Conservation (phyloP, 805 yeast species). For the Schizosaccharomyces japonicus region DNA sequence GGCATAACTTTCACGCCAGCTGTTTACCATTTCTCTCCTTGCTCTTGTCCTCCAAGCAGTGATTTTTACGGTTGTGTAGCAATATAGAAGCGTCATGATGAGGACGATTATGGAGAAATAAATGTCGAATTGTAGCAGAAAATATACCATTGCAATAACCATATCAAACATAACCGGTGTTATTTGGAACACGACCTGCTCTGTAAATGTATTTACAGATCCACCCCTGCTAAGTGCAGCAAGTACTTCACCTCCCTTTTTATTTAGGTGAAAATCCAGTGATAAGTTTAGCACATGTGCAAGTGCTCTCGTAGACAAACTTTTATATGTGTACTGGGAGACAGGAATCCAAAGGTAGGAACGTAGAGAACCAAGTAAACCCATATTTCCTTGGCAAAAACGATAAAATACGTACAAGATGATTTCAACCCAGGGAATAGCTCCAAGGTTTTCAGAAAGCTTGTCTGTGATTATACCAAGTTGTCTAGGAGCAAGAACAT, state of each 20-base stretch:
- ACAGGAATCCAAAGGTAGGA: conserved; percentile 8
- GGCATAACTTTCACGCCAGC: conserved; percentile 5
- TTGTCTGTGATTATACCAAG: conserved; percentile 9
- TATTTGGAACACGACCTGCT: conserved; percentile 9
- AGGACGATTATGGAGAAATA: conserved; percentile 8
- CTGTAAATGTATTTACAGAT: conserved; percentile 8
- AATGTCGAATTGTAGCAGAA: conserved; percentile 7
- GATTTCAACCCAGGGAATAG: conserved; percentile 8
- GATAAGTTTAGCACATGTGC: conserved; percentile 8
- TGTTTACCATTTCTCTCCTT: conserved; percentile 6
- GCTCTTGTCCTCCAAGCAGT: conserved; percentile 6
- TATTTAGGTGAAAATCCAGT: conserved; percentile 8
- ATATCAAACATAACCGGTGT: conserved; percentile 9
- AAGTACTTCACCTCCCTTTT: conserved; percentile 7
- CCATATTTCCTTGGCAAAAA: conserved; percentile 9
- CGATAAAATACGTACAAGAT: conserved; percentile 8
- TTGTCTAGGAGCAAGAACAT: conserved; percentile 9
- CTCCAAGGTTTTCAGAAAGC: conserved; percentile 6
- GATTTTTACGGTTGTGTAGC: conserved; percentile 8
- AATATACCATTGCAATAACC: conserved; percentile 8
- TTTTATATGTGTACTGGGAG: conserved; percentile 7
- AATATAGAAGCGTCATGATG: conserved; percentile 7
- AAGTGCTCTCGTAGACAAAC: conserved; percentile 7
- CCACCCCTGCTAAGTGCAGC: conserved; percentile 7
- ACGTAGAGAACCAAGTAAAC: conserved; percentile 8